Percentiles rank a stretch among this genome's conserved stretches.
These are phyloP conservation scores for Ceratocystis huliohia DNA, from an alignment of 2,329 filamentous ascomycete species.

Conservation along the genomic window DNA sequence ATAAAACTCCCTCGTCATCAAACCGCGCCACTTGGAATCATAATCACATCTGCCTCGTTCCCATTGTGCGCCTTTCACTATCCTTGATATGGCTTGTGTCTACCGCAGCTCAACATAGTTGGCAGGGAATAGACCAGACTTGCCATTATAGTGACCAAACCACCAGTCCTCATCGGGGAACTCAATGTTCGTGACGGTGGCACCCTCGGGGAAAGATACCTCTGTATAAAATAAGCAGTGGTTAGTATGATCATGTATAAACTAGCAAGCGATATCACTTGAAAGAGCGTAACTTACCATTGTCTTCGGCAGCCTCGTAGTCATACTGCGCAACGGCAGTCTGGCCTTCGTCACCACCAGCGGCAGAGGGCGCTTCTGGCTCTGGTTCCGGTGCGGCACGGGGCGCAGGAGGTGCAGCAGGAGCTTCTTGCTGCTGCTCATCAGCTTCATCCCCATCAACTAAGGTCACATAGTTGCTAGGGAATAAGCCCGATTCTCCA, in stretches of 20 bases:
- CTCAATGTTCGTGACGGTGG: conserved; percentile 68
- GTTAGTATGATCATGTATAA: neutral
- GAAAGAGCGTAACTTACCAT: conserved; percentile 39
- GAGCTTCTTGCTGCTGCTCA: conserved; percentile 31
- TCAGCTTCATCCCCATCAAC: conserved; percentile 45
- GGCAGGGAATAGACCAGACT: conserved; percentile 70
- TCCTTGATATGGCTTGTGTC: neutral
- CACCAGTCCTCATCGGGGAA: conserved; percentile 99
- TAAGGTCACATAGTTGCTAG: conserved; percentile 91
- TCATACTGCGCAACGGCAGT: conserved; percentile 84
- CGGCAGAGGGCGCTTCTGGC: conserved; percentile 32
- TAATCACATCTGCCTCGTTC: neutral
- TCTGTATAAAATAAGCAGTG: conserved; percentile 33
- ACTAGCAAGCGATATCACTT: neutral
- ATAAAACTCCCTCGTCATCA: conserved; percentile 4
- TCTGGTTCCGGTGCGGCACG: conserved; percentile 28
- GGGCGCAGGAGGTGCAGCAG: conserved; percentile 25
- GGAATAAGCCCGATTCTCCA: conserved; percentile 84
- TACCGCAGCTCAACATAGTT: conserved; percentile 50
- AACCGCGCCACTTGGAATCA: neutral
- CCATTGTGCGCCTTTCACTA: neutral
- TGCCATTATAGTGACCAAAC: conserved; percentile 74
- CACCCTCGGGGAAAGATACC: conserved; percentile 77
- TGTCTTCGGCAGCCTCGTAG: conserved; percentile 94
- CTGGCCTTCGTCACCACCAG: conserved; percentile 33